Percentiles rank a stretch among this genome's conserved stretches.
These are phyloP conservation scores for Suaeda aralocaspica DNA, from an alignment of 148 eudicot genomes.

Conservation along the genomic window DNA sequence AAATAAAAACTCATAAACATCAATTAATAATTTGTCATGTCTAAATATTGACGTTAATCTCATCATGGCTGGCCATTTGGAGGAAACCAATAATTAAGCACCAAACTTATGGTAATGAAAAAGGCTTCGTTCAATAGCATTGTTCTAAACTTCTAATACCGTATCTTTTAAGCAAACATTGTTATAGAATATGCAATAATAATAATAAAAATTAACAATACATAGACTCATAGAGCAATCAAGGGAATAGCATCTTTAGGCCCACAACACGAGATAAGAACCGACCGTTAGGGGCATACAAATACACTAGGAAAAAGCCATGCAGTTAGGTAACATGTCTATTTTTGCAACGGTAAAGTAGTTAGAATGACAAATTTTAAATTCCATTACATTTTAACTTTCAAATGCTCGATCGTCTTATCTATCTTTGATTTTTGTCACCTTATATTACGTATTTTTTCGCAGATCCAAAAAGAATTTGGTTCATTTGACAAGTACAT, in stretches of 20 bases:
- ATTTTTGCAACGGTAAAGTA: slow-evolving; percentile 7
- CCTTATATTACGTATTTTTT: neutral
- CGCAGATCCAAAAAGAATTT: slow-evolving; percentile 47
- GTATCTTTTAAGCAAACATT: too few relatives aligned
- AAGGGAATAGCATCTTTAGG: neutral
- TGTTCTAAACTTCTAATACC: too few relatives aligned
- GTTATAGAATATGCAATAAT: too few relatives aligned
- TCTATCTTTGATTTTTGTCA: neutral
- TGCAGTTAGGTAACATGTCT: slow-evolving; percentile 3
- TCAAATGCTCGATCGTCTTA: neutral
- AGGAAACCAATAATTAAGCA: too few relatives aligned
- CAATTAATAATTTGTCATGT: too few relatives aligned
- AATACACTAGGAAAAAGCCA: neutral
- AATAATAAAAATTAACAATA: too few relatives aligned
- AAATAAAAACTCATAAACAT: too few relatives aligned
- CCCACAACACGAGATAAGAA: slow-evolving; percentile 5
- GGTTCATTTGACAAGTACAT: slow-evolving; percentile 55
- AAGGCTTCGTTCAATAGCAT: too few relatives aligned
- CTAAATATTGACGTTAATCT: too few relatives aligned
- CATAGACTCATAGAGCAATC: too few relatives aligned
- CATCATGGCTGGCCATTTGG: too few relatives aligned
- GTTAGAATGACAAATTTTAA: neutral
- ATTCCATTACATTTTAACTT: neutral
- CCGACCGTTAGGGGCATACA: neutral
- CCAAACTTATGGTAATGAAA: too few relatives aligned